Evolutionary conservation across 164 flowering plant species (phyloP).

Genomic region (Euptelea pleiosperma): DNA sequence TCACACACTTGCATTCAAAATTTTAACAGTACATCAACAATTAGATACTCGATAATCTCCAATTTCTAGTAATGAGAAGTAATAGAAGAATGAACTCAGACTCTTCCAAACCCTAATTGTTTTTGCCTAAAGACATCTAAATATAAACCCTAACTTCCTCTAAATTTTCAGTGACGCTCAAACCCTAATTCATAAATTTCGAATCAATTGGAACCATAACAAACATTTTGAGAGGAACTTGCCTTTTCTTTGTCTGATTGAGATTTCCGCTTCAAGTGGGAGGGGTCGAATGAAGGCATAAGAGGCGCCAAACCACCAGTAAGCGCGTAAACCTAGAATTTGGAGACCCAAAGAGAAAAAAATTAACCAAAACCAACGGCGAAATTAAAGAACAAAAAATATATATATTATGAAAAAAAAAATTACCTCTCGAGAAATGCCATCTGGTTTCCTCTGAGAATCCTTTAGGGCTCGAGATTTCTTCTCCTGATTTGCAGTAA

Average conservation of each 20-base stretch:
- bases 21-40: too few relatives aligned
- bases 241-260: slow-evolving; percentile 76
- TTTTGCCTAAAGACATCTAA: neutral
- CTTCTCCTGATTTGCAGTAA: slow-evolving; percentile 61
- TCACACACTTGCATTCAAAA: too few relatives aligned
- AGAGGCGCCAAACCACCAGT: slow-evolving; percentile 95
- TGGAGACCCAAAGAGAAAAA: neutral
- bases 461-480: slow-evolving; percentile 78
- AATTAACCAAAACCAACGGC: neutral
- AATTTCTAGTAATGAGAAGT: neutral
- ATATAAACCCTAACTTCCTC: too few relatives aligned
- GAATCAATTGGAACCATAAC: neutral
- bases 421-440: slow-evolving; percentile 94
- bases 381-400: neutral
- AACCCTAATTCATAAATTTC: neutral
- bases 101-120: neutral
- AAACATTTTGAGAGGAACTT: neutral
- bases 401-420: neutral
- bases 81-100: too few relatives aligned
- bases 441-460: slow-evolving; percentile 95
- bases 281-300: slow-evolving; percentile 72
- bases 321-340: slow-evolving; percentile 83
- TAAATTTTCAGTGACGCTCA: too few relatives aligned
- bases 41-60: too few relatives aligned
- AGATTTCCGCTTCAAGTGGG: slow-evolving; percentile 62